phyloP scores from a whole-genome alignment of 2,329 filamentous ascomycete species.

The Lojkania enalia region DNA sequence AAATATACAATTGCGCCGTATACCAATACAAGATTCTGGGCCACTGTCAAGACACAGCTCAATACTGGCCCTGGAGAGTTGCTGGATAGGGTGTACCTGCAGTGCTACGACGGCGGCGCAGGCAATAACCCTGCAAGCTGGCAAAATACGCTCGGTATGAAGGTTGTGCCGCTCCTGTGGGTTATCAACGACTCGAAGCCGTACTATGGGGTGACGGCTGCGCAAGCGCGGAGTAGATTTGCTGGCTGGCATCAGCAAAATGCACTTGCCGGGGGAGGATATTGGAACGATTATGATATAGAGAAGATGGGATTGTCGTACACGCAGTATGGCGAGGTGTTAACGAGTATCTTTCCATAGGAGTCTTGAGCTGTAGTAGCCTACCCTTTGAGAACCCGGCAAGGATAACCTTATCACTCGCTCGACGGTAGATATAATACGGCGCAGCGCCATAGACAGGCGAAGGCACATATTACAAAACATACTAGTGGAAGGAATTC shows the following conservation, averaged over 20 bases:
- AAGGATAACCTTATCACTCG: too few relatives aligned
- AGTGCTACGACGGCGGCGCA: slow-evolving; percentile 53
- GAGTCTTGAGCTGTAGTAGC: too few relatives aligned
- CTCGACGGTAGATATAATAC: too few relatives aligned
- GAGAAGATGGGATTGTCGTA: slow-evolving; percentile 51
- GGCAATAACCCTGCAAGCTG: slow-evolving; percentile 47
- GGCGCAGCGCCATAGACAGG: too few relatives aligned
- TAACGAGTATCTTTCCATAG: slow-evolving; percentile 18
- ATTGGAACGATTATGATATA: slow-evolving; percentile 55
- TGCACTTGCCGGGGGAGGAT: slow-evolving; percentile 47
- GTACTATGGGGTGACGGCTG: slow-evolving; percentile 42
- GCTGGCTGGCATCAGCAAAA: slow-evolving; percentile 36
- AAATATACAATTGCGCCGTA: slow-evolving; percentile 52
- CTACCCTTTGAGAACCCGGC: too few relatives aligned
- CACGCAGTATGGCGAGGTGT: slow-evolving; percentile 33
- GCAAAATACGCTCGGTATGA: slow-evolving; percentile 45
- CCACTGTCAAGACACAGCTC: slow-evolving; percentile 28
- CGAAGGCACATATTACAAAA: too few relatives aligned
- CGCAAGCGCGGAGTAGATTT: slow-evolving; percentile 45
- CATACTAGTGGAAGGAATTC: too few relatives aligned
- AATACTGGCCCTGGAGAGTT: slow-evolving; percentile 34
- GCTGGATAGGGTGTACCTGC: slow-evolving; percentile 49
- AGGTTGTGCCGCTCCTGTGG: slow-evolving; percentile 52
- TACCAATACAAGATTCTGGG: slow-evolving; percentile 48
- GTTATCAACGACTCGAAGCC: slow-evolving; percentile 54